Evolutionary conservation across 306 rosid genomes (phyloP), one percentile per base, ranked within the genome.

Genomic region (Mucuna pruriens): DNA sequence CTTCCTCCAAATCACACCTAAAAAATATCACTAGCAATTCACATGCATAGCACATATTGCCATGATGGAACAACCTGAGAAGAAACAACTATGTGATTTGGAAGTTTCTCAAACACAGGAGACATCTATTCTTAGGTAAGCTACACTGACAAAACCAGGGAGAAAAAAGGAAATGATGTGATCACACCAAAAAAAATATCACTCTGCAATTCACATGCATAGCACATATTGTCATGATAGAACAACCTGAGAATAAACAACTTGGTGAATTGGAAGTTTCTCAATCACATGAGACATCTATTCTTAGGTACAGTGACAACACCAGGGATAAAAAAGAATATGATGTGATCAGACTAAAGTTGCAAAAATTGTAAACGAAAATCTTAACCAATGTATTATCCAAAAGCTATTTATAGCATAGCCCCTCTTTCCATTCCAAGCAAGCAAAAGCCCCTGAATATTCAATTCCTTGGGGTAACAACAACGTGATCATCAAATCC

Each of bases 221-320:
- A 65, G 15, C 70, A 42, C 8, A 19, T 20, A 65, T 19, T 52
- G 15, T 38, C 62, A 9, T 9, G 25, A 38, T 8, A 40, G 20
- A 52, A 39, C 70, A 42, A 65, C 42, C 42, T 33, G 60, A 75
- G 68, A 65, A 81, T 12, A 49, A 64, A 64, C 39, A 73, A 60
- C 75, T 25, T 45, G 3, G 4, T 5, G 22, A 67, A 8, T 16
- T 7, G 54, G 72, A 20, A 61, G 68, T 61, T 61, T 19, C 49
- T 29, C 39, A 60, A 69, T n/a, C 55, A 65, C 22, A 13, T 4
- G 58, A 52, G 29, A 19, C 19, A 34, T 36, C 40, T 62, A 62
- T 66, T 22, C 33, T 58, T 19, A 17, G 23, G n/a, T 29, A 29
- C 4, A 25, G 23, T 36, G 29, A 40, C 60, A 7, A 11, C 13